Conservation (phyloP, 2,329 filamentous ascomycete genomes). For the Trichoderma pleuroti region DNA sequence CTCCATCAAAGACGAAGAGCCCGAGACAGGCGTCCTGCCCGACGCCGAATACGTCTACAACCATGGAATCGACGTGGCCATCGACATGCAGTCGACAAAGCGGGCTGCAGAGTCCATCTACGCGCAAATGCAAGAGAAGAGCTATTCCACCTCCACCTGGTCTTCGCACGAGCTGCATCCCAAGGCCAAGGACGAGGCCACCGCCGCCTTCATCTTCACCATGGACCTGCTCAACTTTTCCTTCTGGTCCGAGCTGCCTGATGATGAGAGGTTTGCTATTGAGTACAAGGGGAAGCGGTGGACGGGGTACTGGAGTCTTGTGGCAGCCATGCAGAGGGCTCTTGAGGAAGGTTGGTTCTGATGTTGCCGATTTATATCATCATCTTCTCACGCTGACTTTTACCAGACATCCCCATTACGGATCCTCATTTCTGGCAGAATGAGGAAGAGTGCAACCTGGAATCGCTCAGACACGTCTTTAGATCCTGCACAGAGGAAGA, state of each 20-base stretch:
- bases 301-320: slow-evolving; percentile 95
- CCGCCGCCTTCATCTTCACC: slow-evolving; percentile 89
- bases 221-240: slow-evolving; percentile 98
- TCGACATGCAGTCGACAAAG: slow-evolving; percentile 80
- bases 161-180: slow-evolving; percentile 86
- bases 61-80: slow-evolving; percentile 87
- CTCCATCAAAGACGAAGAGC: slow-evolving; percentile 50
- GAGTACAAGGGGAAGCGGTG: slow-evolving; percentile 76
- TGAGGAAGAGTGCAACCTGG: slow-evolving; percentile 70
- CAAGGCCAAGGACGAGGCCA: slow-evolving; percentile 71
- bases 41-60: slow-evolving; percentile 84
- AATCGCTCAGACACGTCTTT: slow-evolving; percentile 73
- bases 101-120: slow-evolving; percentile 76
- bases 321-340: slow-evolving; percentile 81
- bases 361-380: background rate
- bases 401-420: slow-evolving; percentile 55
- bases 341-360: slow-evolving; percentile 67
- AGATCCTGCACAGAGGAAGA: slow-evolving; percentile 80
- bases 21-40: slow-evolving; percentile 78
- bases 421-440: slow-evolving; percentile 82
- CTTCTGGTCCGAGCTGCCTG: slow-evolving; percentile 78
- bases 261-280: slow-evolving; percentile 74
- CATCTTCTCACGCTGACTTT: background rate
- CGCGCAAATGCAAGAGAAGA: slow-evolving; percentile 74
- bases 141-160: slow-evolving; percentile 84